Conservation (phyloP, 805 yeast genomes). For the Suhomyces sp. region DNA sequence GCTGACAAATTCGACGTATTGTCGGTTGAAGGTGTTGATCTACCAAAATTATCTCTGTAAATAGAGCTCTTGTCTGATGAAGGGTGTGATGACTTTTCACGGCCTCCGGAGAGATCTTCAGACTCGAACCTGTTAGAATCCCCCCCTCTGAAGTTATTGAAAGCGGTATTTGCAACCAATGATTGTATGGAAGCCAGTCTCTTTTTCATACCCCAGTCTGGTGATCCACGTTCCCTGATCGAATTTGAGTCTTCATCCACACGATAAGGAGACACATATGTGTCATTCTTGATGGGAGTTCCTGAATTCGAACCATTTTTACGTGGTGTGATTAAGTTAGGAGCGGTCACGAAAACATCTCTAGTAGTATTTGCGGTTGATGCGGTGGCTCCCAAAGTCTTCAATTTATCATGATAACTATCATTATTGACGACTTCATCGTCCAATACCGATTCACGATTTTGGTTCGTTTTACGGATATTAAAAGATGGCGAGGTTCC, state of each 20-base stretch:
- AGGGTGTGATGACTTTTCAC: constrained; percentile 4
- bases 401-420: constrained; percentile 15
- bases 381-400: constrained; percentile 18
- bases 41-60: constrained; percentile 6
- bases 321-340: constrained; percentile 1
- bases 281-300: background rate
- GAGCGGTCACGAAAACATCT: constrained; percentile 26
- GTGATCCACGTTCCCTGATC: constrained; percentile 9
- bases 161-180: constrained; percentile 37
- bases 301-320: background rate
- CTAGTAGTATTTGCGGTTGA: constrained; percentile 13
- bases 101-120: constrained; percentile 1
- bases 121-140: background rate
- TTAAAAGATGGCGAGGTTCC: constrained; percentile 20
- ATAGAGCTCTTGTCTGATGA: constrained; percentile 8
- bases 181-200: constrained; percentile 22
- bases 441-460: constrained; percentile 15
- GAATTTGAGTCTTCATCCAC: background rate
- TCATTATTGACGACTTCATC: constrained; percentile 12
- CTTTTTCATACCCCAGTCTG: constrained; percentile 12
- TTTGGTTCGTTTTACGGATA: constrained; percentile 7
- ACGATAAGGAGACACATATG: constrained; percentile 1
- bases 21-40: constrained; percentile 8
- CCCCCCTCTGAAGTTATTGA: constrained; percentile 30
- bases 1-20: constrained; percentile 5